Conservation (phyloP, 2,329 filamentous ascomycete genomes). For the Furcasterigmium sp. region DNA sequence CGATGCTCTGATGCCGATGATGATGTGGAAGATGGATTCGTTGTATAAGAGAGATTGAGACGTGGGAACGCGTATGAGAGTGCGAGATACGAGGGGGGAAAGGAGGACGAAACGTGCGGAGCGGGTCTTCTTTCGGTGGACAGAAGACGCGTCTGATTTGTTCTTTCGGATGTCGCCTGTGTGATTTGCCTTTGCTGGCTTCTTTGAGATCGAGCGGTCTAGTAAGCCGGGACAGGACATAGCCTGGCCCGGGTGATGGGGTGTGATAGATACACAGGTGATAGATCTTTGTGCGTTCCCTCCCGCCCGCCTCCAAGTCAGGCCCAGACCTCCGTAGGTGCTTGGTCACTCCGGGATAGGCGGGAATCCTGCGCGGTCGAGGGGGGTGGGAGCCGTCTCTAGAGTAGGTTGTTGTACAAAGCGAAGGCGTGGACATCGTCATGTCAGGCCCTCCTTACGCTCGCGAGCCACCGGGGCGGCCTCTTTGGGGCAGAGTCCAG, state of each 20-base stretch:
- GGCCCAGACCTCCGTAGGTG: background rate
- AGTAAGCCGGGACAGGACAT: too few species aligned
- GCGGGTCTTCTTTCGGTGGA: too few species aligned
- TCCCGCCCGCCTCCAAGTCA: background rate
- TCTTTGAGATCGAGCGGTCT: background rate
- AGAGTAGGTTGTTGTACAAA: slow-evolving; percentile 1
- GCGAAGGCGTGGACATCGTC: background rate
- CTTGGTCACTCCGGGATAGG: background rate
- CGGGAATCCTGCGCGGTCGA: slow-evolving; percentile 1
- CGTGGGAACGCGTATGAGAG: too few species aligned
- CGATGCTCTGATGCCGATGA: too few species aligned
- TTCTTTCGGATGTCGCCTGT: too few species aligned
- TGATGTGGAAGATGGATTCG: too few species aligned
- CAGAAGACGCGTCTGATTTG: too few species aligned
- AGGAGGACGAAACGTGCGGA: too few species aligned
- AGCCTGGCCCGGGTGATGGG: too few species aligned
- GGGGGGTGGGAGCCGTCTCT: background rate
- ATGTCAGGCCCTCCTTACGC: background rate
- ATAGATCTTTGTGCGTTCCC: background rate
- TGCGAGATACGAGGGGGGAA: too few species aligned
- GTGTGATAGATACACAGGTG: background rate
- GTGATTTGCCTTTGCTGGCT: background rate
- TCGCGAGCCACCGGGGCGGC: slow-evolving; percentile 19
- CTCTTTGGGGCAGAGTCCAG: slow-evolving; percentile 62
- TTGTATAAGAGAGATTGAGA: too few species aligned